Evolutionary conservation across 495 filamentous ascomycete species (phyloP), one percentile per base, ranked within the genome.

Genomic region (Sporormia fimetaria): DNA sequence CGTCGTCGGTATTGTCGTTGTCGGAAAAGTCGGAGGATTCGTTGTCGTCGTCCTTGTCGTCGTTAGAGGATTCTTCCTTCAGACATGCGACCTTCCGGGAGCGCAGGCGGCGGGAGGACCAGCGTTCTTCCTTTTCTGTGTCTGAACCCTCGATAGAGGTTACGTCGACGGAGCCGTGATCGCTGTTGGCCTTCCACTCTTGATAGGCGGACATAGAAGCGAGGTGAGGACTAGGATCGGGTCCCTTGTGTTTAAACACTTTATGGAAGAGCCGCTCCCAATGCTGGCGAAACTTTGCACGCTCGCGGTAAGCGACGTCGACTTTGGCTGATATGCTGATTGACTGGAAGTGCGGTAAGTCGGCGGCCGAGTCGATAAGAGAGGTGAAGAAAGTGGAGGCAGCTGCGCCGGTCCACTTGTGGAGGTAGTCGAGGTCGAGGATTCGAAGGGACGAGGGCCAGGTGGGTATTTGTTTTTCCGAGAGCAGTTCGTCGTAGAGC

Each of bases 311-410:
- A 14, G 73, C 72, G 33, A 81, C 78, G 33, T 65, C 67, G 18
- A 94, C 60, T 47, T 82, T 84, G 18, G 77, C 74, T 41, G 79
- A 79, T 20, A 94, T 69, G 4, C 67, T 64, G 15, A 94, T 62
- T 10, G 66, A 62, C 2, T 85, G 76, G 18, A 94, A 67, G 28
- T 75, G 61, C 0, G 60, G 70, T 5, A 94, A 63, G 0, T 63
- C 59, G 1, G 67, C 62, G 0, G 86, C 83, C 20, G 72, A 72
- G 31, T 84, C 67, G 3, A 85, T 67, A 1, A 94, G 65, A 14
- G 80, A 87, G 17, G 67, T 70, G 55, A 94, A 84, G 55, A 94
- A 81, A 16, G 68, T 70, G 44, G 83, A 71, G 1, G 81, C 85
- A 3, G 74, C 70, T 1, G 65, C 62, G 2, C 63, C 57, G 23